Evolutionary conservation across 2,329 filamentous ascomycete species (phyloP), one percentile per base, ranked within the genome.

Genomic region (Diaporthe sp.): DNA sequence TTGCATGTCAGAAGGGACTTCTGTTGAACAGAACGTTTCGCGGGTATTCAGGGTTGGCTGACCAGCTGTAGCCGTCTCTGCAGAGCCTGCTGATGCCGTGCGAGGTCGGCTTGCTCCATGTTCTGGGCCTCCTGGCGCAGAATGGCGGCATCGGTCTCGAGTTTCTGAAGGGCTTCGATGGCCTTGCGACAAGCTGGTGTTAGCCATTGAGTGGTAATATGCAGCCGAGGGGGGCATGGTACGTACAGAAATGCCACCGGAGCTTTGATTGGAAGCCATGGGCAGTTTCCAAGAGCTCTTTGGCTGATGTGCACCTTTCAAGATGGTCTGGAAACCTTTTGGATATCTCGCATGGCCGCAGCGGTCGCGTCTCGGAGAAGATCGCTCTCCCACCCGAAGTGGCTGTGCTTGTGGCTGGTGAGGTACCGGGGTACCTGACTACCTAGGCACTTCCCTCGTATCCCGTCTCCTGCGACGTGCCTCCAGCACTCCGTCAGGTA

Each of bases 51-150:
- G 6, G 8, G 12, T 13, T 34, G 44, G 57, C 78, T 71, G 53
- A 85, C 79, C 76, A 85, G 81, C 13, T 84, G 82, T 37, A 86
- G 78, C 65, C 85, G 82, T 58, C 83, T 82, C 75, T 86, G 82
- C 73, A 84, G 85, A 28, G 84, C 83, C 73, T 85, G 83, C 73
- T 86, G 82, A 70, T 77, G 81, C 80, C 75, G 81, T 81, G 76
- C 83, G 82, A 76, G 75, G 37, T 75, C 75, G 34, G 72, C 71
- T 55, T 73, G 57, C 51, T 75, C 73, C 74, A 76, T 75, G 25
- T 84, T 81, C 74, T 84, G 83, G 25, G 86, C 85, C 74, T 86
- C 84, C 49, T 81, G 80, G 62, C 84, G 82, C 74, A 87, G 79
- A 31, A 83, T 79, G 71, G 84, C 82, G 46, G 84, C 79, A 76